phyloP scores from a whole-genome alignment of 805 yeast genomes.

The Spathaspora hagerdaliae region DNA sequence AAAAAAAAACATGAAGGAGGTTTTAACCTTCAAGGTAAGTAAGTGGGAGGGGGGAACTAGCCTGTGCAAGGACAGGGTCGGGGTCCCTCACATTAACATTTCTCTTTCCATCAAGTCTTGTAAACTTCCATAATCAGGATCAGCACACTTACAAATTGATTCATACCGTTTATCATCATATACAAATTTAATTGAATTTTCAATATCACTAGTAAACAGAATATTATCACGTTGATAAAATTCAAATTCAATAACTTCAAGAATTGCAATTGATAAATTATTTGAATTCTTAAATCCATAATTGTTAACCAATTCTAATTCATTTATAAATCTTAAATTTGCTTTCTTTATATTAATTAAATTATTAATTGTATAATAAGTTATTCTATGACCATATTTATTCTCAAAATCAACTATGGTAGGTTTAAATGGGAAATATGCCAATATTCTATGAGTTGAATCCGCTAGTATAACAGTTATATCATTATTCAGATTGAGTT shows the following conservation, averaged over 20 bases:
- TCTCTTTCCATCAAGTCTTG: constrained; percentile 1
- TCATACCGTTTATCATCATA: constrained; percentile 18
- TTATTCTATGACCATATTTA: constrained; percentile 27
- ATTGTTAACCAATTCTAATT: constrained; percentile 7
- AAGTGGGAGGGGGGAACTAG: too few relatives aligned
- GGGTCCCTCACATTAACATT: too few relatives aligned
- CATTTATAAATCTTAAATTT: constrained; percentile 19
- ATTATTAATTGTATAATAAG: constrained; percentile 24
- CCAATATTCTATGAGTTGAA: constrained; percentile 25
- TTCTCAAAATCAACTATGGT: constrained; percentile 28
- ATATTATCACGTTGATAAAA: constrained; percentile 31
- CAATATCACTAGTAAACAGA: constrained; percentile 13
- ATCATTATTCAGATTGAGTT: constrained; percentile 17
- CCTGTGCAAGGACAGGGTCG: too few relatives aligned
- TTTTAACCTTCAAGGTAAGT: too few relatives aligned
- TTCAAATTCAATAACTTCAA: constrained; percentile 26
- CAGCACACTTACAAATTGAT: background rate
- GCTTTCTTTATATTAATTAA: constrained; percentile 26
- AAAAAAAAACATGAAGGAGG: too few relatives aligned
- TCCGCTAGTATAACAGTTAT: constrained; percentile 31
- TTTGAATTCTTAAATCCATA: constrained; percentile 8
- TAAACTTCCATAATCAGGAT: too few relatives aligned
- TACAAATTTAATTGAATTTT: constrained; percentile 18
- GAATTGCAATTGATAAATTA: constrained; percentile 16
- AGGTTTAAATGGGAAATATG: constrained; percentile 21